Evolutionary conservation across 2,329 filamentous ascomycete species (phyloP), one percentile per base, ranked within the genome.

Genomic region (Venturia aucupariae): DNA sequence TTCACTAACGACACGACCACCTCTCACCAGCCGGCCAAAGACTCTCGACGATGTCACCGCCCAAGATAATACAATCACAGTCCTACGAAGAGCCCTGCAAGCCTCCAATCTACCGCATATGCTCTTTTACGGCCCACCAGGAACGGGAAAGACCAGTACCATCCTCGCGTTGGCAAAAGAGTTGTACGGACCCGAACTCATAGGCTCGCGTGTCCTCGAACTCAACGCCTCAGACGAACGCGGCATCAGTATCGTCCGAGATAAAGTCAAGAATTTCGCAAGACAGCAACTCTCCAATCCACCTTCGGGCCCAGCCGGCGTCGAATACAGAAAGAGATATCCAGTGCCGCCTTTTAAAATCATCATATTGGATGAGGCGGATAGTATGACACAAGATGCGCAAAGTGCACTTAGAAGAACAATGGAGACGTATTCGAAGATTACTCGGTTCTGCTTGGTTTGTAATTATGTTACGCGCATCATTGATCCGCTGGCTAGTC

Each of bases 381-480:
- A 99, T 75, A 94, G 89, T 69, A 97, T 99, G 93, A 99, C 94
- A 46, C 93, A 97, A 76, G 95, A 99, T 77, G 94, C 94, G 15
- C 94, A 99, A 79, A 90, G 87, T 66, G 94, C 95, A 5, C 81
- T 99, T 65, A 84, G 94, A 68, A 84, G 95, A 64, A 99, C 94
- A 1, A 99, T 99, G 94, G 94, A 99, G 79, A 96, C 92, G 57
- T 97, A 97, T 77, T 90, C 86, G 75, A 92, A 92, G 72, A 97
- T 97, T 77, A 99, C 94, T 2, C 84, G 94, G 17, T 99, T 99
- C 76, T 97, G 94, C 73, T 81, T 99, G 51, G 93, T 97, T 65
- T 99, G 95, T 79, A 99, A 99, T 78, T 99, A 99, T 72, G 94
- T 99, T 57, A 97, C 94, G 3, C 83, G 94, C 66, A 99, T 99